Evolutionary conservation across 2,329 filamentous ascomycete species (phyloP).

Genomic region (Cordyceps javanica): DNA sequence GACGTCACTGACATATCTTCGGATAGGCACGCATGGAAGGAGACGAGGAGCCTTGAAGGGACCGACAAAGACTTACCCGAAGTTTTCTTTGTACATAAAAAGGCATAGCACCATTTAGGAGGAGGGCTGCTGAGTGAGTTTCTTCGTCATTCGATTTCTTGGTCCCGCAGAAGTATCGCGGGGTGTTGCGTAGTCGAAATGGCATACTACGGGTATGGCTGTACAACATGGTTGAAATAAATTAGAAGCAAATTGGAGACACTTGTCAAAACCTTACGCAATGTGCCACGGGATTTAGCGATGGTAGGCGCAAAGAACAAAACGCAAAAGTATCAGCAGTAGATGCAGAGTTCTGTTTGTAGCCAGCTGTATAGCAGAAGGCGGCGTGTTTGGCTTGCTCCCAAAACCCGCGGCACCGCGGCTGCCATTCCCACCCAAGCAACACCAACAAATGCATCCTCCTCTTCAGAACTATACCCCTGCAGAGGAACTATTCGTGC

Average conservation of each 20-base stretch:
- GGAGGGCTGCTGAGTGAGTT: background rate
- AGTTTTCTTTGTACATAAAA: slow-evolving; percentile 31
- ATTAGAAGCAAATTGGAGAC: background rate
- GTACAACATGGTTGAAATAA: slow-evolving; percentile 3
- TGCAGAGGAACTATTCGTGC: background rate
- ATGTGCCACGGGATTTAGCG: no score
- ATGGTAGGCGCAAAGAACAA: no score
- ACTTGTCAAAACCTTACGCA: background rate
- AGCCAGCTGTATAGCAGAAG: background rate
- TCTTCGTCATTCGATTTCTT: slow-evolving; percentile 4
- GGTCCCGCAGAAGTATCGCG: background rate
- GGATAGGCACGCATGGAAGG: slow-evolving; percentile 51
- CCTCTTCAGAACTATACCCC: background rate
- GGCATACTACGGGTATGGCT: slow-evolving; percentile 9
- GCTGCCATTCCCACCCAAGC: background rate
- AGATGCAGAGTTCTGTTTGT: no score
- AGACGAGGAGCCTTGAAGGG: slow-evolving; percentile 44
- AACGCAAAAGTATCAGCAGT: no score
- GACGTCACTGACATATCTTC: slow-evolving; percentile 2
- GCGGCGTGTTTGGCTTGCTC: background rate
- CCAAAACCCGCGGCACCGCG: background rate
- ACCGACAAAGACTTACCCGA: slow-evolving; percentile 16
- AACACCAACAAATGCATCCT: background rate
- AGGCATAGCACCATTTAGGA: slow-evolving; percentile 6
- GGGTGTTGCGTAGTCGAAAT: slow-evolving; percentile 1